Conservation (phyloP, 148 eudicot genomes). For the Rhododendron ovatum region DNA sequence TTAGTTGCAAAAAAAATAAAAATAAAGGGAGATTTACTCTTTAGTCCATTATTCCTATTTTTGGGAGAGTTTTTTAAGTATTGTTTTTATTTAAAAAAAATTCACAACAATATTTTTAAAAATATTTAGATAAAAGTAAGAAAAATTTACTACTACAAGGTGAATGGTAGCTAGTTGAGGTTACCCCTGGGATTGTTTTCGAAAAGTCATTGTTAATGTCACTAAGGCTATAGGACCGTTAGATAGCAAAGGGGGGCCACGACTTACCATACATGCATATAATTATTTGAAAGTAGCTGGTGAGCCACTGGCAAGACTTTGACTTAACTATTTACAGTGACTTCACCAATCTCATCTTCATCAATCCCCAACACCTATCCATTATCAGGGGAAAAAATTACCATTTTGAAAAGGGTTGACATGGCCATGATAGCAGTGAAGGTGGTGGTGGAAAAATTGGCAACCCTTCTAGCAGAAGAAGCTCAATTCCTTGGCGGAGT, state of each 20-base stretch:
- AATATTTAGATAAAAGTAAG: too few relatives aligned
- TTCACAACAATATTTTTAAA: too few relatives aligned
- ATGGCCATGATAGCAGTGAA: constrained; percentile 5
- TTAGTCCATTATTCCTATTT: too few relatives aligned
- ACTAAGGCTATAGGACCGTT: not conserved
- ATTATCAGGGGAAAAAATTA: not conserved
- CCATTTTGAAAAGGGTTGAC: not conserved
- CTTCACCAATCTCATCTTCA: not conserved
- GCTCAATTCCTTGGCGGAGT: constrained; percentile 2
- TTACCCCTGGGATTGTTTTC: not conserved
- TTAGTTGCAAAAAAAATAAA: too few relatives aligned
- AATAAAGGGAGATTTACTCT: too few relatives aligned
- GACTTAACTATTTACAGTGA: not conserved
- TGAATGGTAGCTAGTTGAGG: too few relatives aligned
- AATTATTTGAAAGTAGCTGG: too few relatives aligned
- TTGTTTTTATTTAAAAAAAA: too few relatives aligned
- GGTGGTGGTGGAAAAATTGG: constrained; percentile 7
- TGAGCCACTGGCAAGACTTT: not conserved
- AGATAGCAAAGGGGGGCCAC: not conserved
- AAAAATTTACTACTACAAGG: too few relatives aligned
- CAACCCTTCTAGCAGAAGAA: not conserved
- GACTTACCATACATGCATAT: not conserved
- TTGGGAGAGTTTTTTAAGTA: too few relatives aligned
- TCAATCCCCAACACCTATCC: too few relatives aligned
- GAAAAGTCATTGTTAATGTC: not conserved